Conservation (phyloP, 1,284 basidiomycete genomes). For the Salmacisia buchloeana region DNA sequence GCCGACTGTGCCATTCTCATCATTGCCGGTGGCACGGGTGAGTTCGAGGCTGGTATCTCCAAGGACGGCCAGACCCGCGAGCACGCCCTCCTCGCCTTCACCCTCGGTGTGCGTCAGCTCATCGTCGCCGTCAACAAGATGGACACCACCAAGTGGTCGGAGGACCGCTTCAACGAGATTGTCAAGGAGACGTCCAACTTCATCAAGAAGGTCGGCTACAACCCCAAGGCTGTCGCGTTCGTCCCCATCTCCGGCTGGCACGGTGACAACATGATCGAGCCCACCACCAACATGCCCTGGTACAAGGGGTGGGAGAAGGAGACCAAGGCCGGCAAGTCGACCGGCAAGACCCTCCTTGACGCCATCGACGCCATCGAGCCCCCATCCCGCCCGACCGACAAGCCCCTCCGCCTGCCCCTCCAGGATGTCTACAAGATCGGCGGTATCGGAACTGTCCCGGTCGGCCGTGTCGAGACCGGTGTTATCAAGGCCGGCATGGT, state of each 20-base stretch:
- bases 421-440: conserved; percentile 99
- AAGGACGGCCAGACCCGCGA: conserved; percentile 99
- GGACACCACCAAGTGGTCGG: conserved; percentile 98
- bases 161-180: conserved; percentile 99
- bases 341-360: conserved; percentile 99
- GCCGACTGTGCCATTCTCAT: conserved; percentile 99
- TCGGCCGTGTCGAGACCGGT: conserved; percentile 99
- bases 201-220: conserved; percentile 99
- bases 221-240: conserved; percentile 97
- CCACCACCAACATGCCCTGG: conserved; percentile 80
- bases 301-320: conserved; percentile 76
- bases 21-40: conserved; percentile 97
- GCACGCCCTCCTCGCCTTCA: conserved; percentile 99
- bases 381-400: conserved; percentile 91
- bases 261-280: conserved; percentile 99
- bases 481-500: conserved; percentile 98
- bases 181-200: conserved; percentile 98
- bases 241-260: conserved; percentile 99
- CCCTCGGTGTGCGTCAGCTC: conserved; percentile 99
- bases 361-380: conserved; percentile 99
- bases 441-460: conserved; percentile 99
- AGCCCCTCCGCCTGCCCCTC: conserved; percentile 99
- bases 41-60: conserved; percentile 99
- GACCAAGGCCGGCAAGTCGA: conserved; percentile 82
- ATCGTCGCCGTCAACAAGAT: conserved; percentile 99